phyloP scores from a whole-genome alignment of 2,329 filamentous ascomycete genomes.

The Colletotrichum sp. region DNA sequence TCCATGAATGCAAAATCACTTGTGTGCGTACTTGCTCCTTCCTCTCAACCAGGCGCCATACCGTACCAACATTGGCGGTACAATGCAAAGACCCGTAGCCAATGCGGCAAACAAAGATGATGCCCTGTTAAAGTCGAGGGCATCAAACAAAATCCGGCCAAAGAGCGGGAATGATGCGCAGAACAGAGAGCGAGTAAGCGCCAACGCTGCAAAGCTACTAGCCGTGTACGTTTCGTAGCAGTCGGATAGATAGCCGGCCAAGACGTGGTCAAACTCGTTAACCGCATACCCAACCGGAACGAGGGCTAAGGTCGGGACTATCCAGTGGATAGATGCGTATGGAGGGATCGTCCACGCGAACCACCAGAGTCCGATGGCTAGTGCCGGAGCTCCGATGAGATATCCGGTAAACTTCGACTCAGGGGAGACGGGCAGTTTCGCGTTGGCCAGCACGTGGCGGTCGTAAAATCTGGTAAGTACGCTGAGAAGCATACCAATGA shows the following conservation, averaged over 20 bases:
- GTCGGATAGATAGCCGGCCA: slow-evolving; percentile 3
- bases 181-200: neutral
- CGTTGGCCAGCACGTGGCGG: neutral
- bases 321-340: slow-evolving; percentile 33
- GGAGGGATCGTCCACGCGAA: slow-evolving; percentile 54
- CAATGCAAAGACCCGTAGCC: neutral
- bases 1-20: neutral
- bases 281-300: slow-evolving; percentile 49
- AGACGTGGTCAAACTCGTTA: slow-evolving; percentile 42
- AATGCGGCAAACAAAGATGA: neutral
- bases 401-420: slow-evolving; percentile 32
- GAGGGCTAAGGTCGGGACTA: slow-evolving; percentile 42
- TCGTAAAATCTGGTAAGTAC: neutral
- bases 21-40: neutral
- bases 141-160: neutral
- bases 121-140: neutral
- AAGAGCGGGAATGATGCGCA: neutral
- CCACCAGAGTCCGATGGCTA: slow-evolving; percentile 47
- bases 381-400: slow-evolving; percentile 43
- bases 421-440: slow-evolving; percentile 3
- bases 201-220: neutral
- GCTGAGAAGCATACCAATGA: neutral
- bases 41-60: neutral
- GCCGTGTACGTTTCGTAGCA: neutral
- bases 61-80: neutral